Evolutionary conservation across 2,329 filamentous ascomycete species (phyloP), one percentile per base, ranked within the genome.

Genomic region (Fusarium miscanthi): DNA sequence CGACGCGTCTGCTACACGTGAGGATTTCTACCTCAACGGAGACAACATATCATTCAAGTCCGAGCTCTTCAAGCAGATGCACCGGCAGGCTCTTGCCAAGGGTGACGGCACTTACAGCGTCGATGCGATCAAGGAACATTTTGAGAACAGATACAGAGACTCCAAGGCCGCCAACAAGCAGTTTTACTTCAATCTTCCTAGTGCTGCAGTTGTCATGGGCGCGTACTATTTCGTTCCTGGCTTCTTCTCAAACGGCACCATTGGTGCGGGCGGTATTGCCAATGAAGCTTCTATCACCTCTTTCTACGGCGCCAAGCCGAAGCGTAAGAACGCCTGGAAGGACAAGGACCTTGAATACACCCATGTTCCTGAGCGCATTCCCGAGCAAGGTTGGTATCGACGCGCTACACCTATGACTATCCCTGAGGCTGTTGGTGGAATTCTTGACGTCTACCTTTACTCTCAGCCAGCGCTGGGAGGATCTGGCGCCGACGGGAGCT

Each of bases 191-290:
- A 71, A 71, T 11, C 3, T 59, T 1, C 69, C 66, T 0, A 66
- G 57, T 11, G 62, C 69, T 4, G 46, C 23, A 6, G 69, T 71
- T 13, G 69, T 71, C 2, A 71, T 71, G 66, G 68, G 68, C 3
- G 66, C 69, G 2, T 67, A 71, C n/a, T 71, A 71, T 9, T 70
- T 71, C 13, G 23, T 71, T 11, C 69, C 69, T 13, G 69, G 66
- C 8, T 71, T 71, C 66, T 71, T 71, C 12, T 71, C 69, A 11
- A 71, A 71, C 12, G 69, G 69, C 1, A 71, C 69, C 2, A 71
- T 71, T 9, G 66, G 69, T 0, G 69, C 66, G 27, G 69, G 69
- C 0, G 69, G 69, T 14, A 56, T 71, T 42, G 69, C 66, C 14
- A 70, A 71, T 27, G 69, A 70, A 31, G 66, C 69, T 8, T 70